These are phyloP conservation scores for Boletus bicolor DNA, from an alignment of 768 basidiomycete species.

Conservation along the genomic window DNA sequence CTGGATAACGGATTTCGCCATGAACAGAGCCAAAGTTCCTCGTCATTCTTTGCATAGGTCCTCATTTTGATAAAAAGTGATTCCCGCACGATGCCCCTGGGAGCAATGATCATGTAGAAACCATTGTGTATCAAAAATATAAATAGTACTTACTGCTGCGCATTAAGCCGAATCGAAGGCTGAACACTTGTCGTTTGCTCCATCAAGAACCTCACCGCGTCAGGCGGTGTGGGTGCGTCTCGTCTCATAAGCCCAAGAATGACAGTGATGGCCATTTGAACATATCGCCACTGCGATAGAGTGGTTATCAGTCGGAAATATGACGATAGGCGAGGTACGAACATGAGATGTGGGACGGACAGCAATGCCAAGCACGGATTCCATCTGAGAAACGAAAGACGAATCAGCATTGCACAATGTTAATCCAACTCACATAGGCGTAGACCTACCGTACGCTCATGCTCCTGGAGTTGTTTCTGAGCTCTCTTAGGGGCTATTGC, in stretches of 20 bases:
- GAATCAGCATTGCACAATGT: not conserved
- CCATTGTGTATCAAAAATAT: not conserved
- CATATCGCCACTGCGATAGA: slow-evolving; percentile 71
- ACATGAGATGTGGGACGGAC: slow-evolving; percentile 67
- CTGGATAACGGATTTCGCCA: slow-evolving; percentile 63
- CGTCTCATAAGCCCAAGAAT: slow-evolving; percentile 60
- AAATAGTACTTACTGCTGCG: slow-evolving; percentile 50
- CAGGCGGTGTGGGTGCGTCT: slow-evolving; percentile 52
- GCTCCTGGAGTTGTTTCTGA: slow-evolving; percentile 42
- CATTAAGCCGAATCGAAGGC: slow-evolving; percentile 58
- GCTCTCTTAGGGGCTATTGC: slow-evolving; percentile 42
- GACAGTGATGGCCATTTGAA: slow-evolving; percentile 66
- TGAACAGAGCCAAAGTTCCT: slow-evolving; percentile 71
- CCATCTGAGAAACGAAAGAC: slow-evolving; percentile 40
- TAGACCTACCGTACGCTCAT: slow-evolving; percentile 47
- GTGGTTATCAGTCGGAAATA: slow-evolving; percentile 4
- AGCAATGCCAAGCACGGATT: slow-evolving; percentile 59
- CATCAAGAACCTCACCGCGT: slow-evolving; percentile 61
- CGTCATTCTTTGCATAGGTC: slow-evolving; percentile 58
- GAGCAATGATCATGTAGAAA: not conserved
- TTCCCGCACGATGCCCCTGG: slow-evolving; percentile 64
- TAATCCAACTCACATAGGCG: not conserved
- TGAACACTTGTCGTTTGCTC: slow-evolving; percentile 69
- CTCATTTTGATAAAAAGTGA: slow-evolving; percentile 72
- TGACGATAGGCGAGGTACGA: slow-evolving; percentile 26